phyloP scores from a whole-genome alignment of 257 asterid genomes.

The Rauvolfia tetraphylla region DNA sequence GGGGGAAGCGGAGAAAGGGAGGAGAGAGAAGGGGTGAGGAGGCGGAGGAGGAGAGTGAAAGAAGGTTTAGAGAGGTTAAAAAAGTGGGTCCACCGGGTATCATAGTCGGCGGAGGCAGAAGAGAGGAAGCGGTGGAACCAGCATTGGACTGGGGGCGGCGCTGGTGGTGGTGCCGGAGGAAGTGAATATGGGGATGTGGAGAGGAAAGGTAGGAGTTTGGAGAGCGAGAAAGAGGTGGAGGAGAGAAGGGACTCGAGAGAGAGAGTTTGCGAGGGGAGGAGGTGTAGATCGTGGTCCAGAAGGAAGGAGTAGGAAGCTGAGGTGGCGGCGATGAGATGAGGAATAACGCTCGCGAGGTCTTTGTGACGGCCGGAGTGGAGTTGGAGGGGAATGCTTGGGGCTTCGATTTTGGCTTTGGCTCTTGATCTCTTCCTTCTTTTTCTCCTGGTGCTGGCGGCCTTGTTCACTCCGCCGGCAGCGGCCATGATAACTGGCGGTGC shows the following conservation, averaged over 20 bases:
- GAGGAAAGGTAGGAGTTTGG: constrained; percentile 52
- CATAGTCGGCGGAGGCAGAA: constrained; percentile 44
- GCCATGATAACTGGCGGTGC: constrained; percentile 27
- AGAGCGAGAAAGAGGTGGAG: constrained; percentile 56
- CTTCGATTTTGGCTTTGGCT: constrained; percentile 27
- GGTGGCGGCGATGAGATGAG: constrained; percentile 60
- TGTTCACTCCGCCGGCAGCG: constrained; percentile 29
- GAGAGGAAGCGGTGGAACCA: constrained; percentile 64
- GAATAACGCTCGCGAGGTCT: constrained; percentile 47
- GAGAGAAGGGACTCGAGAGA: constrained; percentile 69
- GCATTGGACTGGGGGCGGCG: constrained; percentile 31
- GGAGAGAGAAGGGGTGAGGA: constrained; percentile 57
- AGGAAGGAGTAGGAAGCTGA: constrained; percentile 69
- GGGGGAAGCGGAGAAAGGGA: constrained; percentile 57
- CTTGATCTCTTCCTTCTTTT: constrained; percentile 24
- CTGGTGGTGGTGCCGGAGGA: constrained; percentile 24
- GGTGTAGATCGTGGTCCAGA: constrained; percentile 64
- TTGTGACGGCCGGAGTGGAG: constrained; percentile 19
- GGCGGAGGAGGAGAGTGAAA: constrained; percentile 76
- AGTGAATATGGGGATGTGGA: constrained; percentile 32
- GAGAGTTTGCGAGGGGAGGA: constrained; percentile 70
- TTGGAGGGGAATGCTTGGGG: constrained; percentile 5
- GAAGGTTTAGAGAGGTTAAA: constrained; percentile 68
- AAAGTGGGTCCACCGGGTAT: constrained; percentile 65
- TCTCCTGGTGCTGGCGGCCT: constrained; percentile 15